These are phyloP conservation scores for Capsicum baccatum DNA, from an alignment of 257 asterid genomes.

Conservation along the genomic window DNA sequence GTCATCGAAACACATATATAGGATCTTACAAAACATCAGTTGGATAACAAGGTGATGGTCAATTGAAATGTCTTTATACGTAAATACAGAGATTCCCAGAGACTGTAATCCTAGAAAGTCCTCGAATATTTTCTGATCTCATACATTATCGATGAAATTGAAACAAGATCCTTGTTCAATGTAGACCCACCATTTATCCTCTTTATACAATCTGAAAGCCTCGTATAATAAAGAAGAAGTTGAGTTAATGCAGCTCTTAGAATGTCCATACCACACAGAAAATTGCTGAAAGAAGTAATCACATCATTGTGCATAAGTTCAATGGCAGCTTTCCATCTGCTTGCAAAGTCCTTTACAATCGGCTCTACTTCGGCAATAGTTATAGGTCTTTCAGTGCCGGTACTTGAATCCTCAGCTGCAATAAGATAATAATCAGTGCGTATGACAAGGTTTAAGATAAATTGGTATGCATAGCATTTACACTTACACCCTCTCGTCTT, in stretches of 20 bases:
- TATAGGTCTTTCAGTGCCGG: slow-evolving; percentile 66
- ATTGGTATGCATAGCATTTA: slow-evolving; percentile 20
- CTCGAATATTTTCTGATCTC: slow-evolving; percentile 92
- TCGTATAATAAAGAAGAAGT: slow-evolving; percentile 84
- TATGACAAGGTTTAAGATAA: neutral
- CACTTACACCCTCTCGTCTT: slow-evolving; percentile 88
- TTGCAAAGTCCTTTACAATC: slow-evolving; percentile 86
- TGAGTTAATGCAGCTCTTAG: slow-evolving; percentile 96
- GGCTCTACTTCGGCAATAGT: slow-evolving; percentile 83
- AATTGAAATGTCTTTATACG: neutral
- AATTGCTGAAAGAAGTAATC: slow-evolving; percentile 91
- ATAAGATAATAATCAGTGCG: slow-evolving; percentile 33
- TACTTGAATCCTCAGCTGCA: slow-evolving; percentile 77
- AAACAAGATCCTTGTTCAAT: slow-evolving; percentile 92
- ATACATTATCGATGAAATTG: slow-evolving; percentile 89
- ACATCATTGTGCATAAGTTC: slow-evolving; percentile 98
- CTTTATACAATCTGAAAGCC: slow-evolving; percentile 91
- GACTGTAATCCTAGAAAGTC: slow-evolving; percentile 52
- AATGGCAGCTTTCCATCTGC: slow-evolving; percentile 95
- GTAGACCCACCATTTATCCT: slow-evolving; percentile 77
- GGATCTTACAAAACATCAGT: slow-evolving; percentile 11
- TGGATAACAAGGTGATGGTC: neutral
- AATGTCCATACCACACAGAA: slow-evolving; percentile 94
- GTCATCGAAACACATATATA: neutral
- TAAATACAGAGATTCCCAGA: neutral